Conservation (phyloP, 2,329 filamentous ascomycete genomes). For the Daldinia sp. region DNA sequence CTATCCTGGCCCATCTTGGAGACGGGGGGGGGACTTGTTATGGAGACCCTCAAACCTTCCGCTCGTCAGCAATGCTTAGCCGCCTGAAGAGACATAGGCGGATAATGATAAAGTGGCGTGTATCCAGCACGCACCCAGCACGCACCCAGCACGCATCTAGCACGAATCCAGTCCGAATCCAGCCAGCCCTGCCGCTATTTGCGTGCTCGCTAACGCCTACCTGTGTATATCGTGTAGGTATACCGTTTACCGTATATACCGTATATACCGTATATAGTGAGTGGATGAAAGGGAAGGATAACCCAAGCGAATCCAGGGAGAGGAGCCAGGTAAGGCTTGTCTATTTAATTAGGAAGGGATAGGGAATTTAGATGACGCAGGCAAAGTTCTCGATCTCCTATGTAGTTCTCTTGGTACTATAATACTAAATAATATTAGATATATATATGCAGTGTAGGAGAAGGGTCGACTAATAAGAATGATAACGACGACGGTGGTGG, state of each 20-base stretch:
- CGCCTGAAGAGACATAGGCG: slow-evolving; percentile 28
- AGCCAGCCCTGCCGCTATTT: neutral
- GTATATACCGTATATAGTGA: slow-evolving; percentile 7
- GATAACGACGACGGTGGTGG: slow-evolving; percentile 13
- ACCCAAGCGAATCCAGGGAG: slow-evolving; percentile 3
- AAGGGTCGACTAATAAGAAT: slow-evolving; percentile 2
- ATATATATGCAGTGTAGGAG: neutral
- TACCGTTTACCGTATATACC: slow-evolving; percentile 14
- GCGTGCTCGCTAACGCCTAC: neutral
- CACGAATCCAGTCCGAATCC: neutral
- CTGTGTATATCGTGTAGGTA: neutral
- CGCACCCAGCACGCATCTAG: neutral
- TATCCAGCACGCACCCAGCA: slow-evolving; percentile 4
- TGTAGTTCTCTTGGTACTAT: neutral
- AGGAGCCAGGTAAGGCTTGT: slow-evolving; percentile 8
- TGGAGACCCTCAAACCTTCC: slow-evolving; percentile 14
- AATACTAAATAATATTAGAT: neutral
- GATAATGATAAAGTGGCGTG: slow-evolving; percentile 30
- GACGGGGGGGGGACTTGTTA: slow-evolving; percentile 6
- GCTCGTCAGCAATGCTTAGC: slow-evolving; percentile 35
- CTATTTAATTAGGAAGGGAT: slow-evolving; percentile 14
- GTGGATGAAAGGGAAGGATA: slow-evolving; percentile 9
- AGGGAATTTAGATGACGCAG: slow-evolving; percentile 16
- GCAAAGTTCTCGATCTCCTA: slow-evolving; percentile 12
- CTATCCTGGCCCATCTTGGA: no score